Evolutionary conservation across 164 flowering plant genomes (phyloP).

Genomic region (Chimonanthus salicifolius): DNA sequence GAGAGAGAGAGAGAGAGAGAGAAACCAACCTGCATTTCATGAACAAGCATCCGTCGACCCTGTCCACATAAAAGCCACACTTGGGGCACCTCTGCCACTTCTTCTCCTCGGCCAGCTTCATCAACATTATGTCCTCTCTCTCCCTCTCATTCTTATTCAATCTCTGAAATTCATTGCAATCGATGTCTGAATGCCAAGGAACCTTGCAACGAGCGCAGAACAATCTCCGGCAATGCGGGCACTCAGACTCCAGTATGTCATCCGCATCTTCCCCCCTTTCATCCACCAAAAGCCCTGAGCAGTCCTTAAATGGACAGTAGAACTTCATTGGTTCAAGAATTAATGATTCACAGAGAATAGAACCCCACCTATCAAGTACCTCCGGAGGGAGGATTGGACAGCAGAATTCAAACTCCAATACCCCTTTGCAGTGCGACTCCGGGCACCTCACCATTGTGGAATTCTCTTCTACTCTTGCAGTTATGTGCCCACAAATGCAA

Average conservation of each 20-base stretch:
- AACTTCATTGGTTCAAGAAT: slow-evolving; percentile 8
- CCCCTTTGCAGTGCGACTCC: slow-evolving; percentile 17
- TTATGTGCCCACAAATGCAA: slow-evolving; percentile 31
- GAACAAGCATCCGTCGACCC: slow-evolving; percentile 26
- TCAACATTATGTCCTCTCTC: slow-evolving; percentile 28
- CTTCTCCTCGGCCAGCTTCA: slow-evolving; percentile 30
- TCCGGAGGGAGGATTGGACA: slow-evolving; percentile 16
- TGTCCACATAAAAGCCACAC: slow-evolving; percentile 43
- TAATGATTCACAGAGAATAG: slow-evolving; percentile 4
- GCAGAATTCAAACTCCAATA: slow-evolving; percentile 22
- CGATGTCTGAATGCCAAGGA: slow-evolving; percentile 29
- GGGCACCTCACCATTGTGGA: slow-evolving; percentile 25
- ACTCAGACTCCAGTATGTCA: slow-evolving; percentile 18
- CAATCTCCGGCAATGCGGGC: slow-evolving; percentile 32
- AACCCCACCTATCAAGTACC: slow-evolving; percentile 21
- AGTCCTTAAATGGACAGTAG: slow-evolving; percentile 22
- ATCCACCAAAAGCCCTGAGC: slow-evolving; percentile 17
- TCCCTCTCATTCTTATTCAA: slow-evolving; percentile 16
- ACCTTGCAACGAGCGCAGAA: slow-evolving; percentile 41
- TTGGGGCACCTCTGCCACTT: slow-evolving; percentile 46
- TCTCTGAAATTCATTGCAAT: slow-evolving; percentile 26
- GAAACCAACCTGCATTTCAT: slow-evolving; percentile 41
- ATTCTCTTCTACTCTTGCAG: slow-evolving; percentile 13
- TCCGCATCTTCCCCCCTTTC: background rate
- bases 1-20: background rate